Evolutionary conservation across 768 basidiomycete species (phyloP).

Genomic region (Lactifluus piperatus): DNA sequence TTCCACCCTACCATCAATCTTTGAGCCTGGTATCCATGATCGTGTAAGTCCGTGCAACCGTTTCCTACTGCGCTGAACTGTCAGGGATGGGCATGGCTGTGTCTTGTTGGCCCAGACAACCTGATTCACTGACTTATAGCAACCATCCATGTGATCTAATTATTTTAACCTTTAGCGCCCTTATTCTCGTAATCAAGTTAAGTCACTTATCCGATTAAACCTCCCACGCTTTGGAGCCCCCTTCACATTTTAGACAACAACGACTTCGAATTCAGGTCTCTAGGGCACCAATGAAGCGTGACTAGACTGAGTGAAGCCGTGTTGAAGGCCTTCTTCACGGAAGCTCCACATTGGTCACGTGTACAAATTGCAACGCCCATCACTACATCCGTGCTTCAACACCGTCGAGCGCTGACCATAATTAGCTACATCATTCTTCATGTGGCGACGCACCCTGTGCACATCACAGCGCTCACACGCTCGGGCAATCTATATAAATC

Average conservation of each 20-base stretch:
- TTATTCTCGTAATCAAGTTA: neutral
- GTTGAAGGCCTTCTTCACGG: too few species aligned
- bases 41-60: neutral
- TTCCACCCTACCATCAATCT: neutral
- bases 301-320: too few species aligned
- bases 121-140: too few species aligned
- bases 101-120: neutral
- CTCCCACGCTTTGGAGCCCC: neutral
- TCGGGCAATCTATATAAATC: neutral
- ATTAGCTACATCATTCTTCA: neutral
- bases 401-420: neutral
- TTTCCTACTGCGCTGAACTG: neutral
- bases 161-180: neutral
- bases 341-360: neutral
- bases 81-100: neutral
- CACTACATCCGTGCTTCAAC: neutral
- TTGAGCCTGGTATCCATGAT: conserved; percentile 7
- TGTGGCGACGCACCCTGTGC: neutral
- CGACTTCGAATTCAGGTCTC: neutral
- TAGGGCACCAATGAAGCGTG: neutral
- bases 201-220: neutral
- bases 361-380: neutral
- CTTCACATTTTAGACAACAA: too few species aligned
- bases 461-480: neutral
- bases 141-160: too few species aligned